These are phyloP conservation scores for Aspergillus heteromorphus DNA, from an alignment of 495 filamentous ascomycete genomes.

Conservation along the genomic window DNA sequence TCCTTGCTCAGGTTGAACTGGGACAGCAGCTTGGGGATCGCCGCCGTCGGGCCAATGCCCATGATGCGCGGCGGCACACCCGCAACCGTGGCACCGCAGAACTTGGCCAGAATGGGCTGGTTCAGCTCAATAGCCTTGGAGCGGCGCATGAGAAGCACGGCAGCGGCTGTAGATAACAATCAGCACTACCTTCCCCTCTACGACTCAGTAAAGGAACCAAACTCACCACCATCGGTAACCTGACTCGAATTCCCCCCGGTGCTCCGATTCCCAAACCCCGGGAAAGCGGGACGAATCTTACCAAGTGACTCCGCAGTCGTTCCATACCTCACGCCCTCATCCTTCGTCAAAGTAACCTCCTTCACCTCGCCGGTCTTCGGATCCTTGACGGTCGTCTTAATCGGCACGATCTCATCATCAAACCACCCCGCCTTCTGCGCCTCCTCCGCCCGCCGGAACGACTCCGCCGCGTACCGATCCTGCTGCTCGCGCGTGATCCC, in stretches of 20 bases:
- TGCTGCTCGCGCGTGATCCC: slow-evolving; percentile 71
- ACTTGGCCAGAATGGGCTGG: slow-evolving; percentile 92
- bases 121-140: slow-evolving; percentile 80
- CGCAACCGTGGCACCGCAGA: slow-evolving; percentile 83
- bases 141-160: slow-evolving; percentile 89
- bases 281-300: slow-evolving; percentile 91
- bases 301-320: slow-evolving; percentile 75
- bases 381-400: slow-evolving; percentile 75
- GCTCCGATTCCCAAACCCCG: slow-evolving; percentile 76
- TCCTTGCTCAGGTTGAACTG: slow-evolving; percentile 73
- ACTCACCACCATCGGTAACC: slow-evolving; percentile 78
- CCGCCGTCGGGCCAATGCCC: slow-evolving; percentile 92
- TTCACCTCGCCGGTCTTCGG: slow-evolving; percentile 72
- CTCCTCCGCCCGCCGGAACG: slow-evolving; percentile 75
- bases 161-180: slow-evolving; percentile 62
- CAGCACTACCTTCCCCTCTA: neutral
- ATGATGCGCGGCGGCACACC: slow-evolving; percentile 90
- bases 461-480: slow-evolving; percentile 82
- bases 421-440: slow-evolving; percentile 93
- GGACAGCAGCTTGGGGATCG: slow-evolving; percentile 86
- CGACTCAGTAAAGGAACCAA: neutral
- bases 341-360: slow-evolving; percentile 69
- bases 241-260: slow-evolving; percentile 96
- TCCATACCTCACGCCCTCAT: slow-evolving; percentile 85
- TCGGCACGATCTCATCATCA: slow-evolving; percentile 90